A percentile compares a stretch with the other conserved stretches of the same genome.
phyloP scores from a whole-genome alignment of 805 yeast genomes.

The Metschnikowia anglica region DNA sequence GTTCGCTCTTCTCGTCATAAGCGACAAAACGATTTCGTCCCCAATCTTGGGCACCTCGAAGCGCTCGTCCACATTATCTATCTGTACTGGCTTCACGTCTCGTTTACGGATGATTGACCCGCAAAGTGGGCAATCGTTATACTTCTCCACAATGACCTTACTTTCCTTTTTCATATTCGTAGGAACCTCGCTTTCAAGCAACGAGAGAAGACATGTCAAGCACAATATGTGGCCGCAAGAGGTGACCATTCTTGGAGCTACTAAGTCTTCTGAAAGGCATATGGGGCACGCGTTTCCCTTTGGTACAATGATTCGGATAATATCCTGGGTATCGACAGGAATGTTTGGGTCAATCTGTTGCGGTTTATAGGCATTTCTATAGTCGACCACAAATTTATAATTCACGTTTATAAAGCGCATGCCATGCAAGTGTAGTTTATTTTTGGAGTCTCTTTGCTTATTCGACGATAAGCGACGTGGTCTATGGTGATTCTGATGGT shows the following conservation, averaged over 20 bases:
- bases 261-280: conserved; percentile 77
- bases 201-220: conserved; percentile 71
- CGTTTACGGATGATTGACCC: conserved; percentile 50
- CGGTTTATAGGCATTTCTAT: conserved; percentile 50
- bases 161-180: conserved; percentile 36
- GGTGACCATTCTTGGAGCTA: conserved; percentile 89
- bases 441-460: conserved; percentile 14
- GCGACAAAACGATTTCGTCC: conserved; percentile 54
- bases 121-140: conserved; percentile 82
- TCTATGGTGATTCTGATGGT: conserved; percentile 23
- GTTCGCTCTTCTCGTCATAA: conserved; percentile 53
- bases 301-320: conserved; percentile 73
- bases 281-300: conserved; percentile 85
- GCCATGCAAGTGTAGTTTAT: conserved; percentile 53
- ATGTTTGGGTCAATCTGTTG: conserved; percentile 73
- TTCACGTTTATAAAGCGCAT: conserved; percentile 76
- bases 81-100: conserved; percentile 64
- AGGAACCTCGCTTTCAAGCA: conserved; percentile 56
- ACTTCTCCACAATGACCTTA: conserved; percentile 42
- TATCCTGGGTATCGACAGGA: conserved; percentile 59
- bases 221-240: conserved; percentile 94
- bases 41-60: conserved; percentile 59
- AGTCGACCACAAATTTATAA: conserved; percentile 79
- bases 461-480: conserved; percentile 9
- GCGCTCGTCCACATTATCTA: conserved; percentile 48